These are phyloP conservation scores for Closterium sp. DNA, from an alignment of 139 green algal genomes.

Conservation along the genomic window DNA sequence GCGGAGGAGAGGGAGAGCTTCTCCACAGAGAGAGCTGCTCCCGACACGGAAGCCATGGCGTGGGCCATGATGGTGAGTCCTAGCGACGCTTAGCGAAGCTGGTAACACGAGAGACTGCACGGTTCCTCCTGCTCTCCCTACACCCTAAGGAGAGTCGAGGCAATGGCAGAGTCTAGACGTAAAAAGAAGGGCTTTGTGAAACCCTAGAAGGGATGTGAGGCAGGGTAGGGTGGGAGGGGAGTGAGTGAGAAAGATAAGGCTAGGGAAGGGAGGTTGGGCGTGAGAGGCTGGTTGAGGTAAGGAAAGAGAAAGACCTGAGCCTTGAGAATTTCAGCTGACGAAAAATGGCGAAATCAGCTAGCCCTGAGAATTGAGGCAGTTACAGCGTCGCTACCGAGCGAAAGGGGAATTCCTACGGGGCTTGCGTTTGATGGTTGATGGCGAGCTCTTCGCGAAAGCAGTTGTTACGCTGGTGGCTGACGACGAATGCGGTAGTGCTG, in stretches of 20 bases:
- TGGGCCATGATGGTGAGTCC: not conserved
- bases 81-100: not conserved
- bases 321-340: not conserved
- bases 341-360: not conserved
- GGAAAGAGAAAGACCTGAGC: no score
- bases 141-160: not conserved
- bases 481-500: not conserved
- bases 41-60: not conserved
- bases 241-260: not conserved
- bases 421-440: not conserved
- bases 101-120: not conserved
- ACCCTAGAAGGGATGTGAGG: not conserved
- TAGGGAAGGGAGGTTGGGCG: not conserved
- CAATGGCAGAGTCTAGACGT: not conserved
- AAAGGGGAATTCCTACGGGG: no score
- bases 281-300: not conserved
- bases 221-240: no score
- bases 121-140: not conserved
- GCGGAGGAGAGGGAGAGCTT: not conserved
- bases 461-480: not conserved
- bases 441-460: not conserved
- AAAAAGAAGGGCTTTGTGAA: not conserved
- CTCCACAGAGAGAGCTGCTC: not conserved
- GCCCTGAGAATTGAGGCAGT: no score
- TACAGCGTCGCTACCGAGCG: no score